Percentiles rank a stretch among this genome's conserved stretches.
These are phyloP conservation scores for Rhodofomes roseus DNA, from an alignment of 1,284 basidiomycete species.

Conservation along the genomic window DNA sequence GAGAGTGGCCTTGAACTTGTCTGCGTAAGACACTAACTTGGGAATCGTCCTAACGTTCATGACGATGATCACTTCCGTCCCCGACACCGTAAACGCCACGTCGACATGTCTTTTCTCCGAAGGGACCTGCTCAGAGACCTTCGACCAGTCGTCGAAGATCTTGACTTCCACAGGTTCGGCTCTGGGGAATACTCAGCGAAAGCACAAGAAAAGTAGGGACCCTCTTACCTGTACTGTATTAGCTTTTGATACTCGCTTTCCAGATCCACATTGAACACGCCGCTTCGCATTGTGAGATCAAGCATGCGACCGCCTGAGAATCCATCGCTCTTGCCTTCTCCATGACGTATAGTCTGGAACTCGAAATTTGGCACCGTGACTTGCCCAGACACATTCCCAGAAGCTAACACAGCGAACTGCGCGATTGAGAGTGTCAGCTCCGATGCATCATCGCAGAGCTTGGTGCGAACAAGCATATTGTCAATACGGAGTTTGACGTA, in stretches of 20 bases:
- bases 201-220: neutral
- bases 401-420: slow-evolving; percentile 57
- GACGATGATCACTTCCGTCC: slow-evolving; percentile 67
- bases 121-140: slow-evolving; percentile 36
- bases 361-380: slow-evolving; percentile 66
- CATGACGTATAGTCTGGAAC: slow-evolving; percentile 72
- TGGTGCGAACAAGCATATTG: slow-evolving; percentile 57
- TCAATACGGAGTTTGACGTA: slow-evolving; percentile 60
- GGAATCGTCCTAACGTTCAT: slow-evolving; percentile 75
- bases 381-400: slow-evolving; percentile 75
- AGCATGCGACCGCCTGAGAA: slow-evolving; percentile 51
- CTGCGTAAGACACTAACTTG: slow-evolving; percentile 65
- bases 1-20: slow-evolving; percentile 71
- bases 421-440: slow-evolving; percentile 69
- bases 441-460: slow-evolving; percentile 50
- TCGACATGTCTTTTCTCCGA: slow-evolving; percentile 58
- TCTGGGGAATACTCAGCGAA: slow-evolving; percentile 33
- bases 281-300: slow-evolving; percentile 74
- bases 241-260: slow-evolving; percentile 78
- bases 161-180: slow-evolving; percentile 76
- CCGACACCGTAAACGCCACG: slow-evolving; percentile 74
- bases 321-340: slow-evolving; percentile 32
- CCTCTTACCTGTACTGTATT: slow-evolving; percentile 67
- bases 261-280: slow-evolving; percentile 61
- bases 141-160: slow-evolving; percentile 82